Base-by-base conservation (phyloP, 2,329 filamentous ascomycete genomes). In the Tympanopsis confertula region DNA sequence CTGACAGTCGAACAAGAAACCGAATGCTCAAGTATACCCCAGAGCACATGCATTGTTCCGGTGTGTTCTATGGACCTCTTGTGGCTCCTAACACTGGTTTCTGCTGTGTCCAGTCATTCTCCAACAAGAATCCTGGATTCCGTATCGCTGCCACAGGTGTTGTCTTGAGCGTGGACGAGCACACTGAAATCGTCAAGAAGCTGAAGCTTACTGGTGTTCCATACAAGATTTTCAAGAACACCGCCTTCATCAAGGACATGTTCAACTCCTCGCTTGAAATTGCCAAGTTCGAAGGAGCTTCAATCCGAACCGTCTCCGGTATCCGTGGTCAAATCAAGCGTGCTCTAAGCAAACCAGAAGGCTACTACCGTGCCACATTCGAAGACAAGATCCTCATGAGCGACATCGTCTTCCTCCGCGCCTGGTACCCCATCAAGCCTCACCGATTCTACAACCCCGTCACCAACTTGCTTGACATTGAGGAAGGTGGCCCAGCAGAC, bases 201-300 rank as follows among this genome's bases (percentile, higher is more conserved):
- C 79, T 98, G 54, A 98, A 98, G 61, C 74, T 98, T 36, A 95
- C 87, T 0, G 91, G 91, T 42, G 71, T 77, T 35, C 88, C 91
- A 1, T 93, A 91, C 72, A 96, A 96, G 65, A 93, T 96, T 60
- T 96, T 93, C 76, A 94, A 94, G 63, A 98, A 98, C 66, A 98
- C 91, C 0, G 88, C 91, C 28, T 98, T 98, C 57, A 87, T 98
- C 64, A 93, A 91, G 59, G 86, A 94, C 63, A 98, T 98, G 91
- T 98, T 98, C 70, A 87, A 77, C 54, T 81, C 82, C 1, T 72
- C 86, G 0, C 78, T 98, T 30, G 91, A 98, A 57, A 91, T 98
- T 46, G 89, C 91, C 51, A 98, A 96, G 56, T 98, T 98, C 53
- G 91, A 98, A 64, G 91, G 91, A 41, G 91, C 91, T 7, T 79